phyloP scores from a whole-genome alignment of 176 grass and related monocot genomes.

The Urochloa ruziziensis region DNA sequence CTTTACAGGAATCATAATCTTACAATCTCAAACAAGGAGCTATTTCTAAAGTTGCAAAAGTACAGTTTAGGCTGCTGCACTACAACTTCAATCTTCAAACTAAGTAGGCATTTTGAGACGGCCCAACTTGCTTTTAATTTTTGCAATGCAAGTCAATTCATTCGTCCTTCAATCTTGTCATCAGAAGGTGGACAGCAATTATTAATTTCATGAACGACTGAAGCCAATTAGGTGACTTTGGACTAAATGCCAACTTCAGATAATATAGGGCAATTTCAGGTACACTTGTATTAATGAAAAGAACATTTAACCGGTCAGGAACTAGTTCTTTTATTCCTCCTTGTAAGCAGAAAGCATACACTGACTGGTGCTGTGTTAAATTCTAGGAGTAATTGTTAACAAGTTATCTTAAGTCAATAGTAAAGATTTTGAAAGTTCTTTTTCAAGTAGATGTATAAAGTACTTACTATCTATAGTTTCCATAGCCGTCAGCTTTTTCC shows the following conservation, averaged over 20 bases:
- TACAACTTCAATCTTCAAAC: not conserved
- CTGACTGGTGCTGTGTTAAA: not conserved
- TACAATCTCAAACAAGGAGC: not conserved
- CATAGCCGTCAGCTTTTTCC: conserved; percentile 63
- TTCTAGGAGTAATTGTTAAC: not conserved
- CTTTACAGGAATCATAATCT: not conserved
- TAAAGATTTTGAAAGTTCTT: conserved; percentile 9
- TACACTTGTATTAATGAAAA: not conserved
- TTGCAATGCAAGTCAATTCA: not conserved
- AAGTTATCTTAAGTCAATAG: not conserved
- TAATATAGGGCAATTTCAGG: not conserved
- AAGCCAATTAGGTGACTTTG: not conserved
- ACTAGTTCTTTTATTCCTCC: not conserved
- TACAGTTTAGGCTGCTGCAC: not conserved
- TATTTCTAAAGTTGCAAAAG: not conserved
- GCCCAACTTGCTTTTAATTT: not conserved
- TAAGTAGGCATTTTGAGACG: not conserved
- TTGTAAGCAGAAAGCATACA: not conserved
- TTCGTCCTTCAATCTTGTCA: not conserved
- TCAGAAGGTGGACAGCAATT: not conserved
- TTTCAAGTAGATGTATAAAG: not conserved
- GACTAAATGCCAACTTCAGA: not conserved
- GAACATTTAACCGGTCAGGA: not conserved
- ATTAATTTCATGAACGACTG: not conserved
- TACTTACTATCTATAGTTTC: conserved; percentile 93